Evolutionary conservation across 179 eudicot species (phyloP), one percentile per base, ranked within the genome.

Genomic region (Heliamphora pulchella): DNA sequence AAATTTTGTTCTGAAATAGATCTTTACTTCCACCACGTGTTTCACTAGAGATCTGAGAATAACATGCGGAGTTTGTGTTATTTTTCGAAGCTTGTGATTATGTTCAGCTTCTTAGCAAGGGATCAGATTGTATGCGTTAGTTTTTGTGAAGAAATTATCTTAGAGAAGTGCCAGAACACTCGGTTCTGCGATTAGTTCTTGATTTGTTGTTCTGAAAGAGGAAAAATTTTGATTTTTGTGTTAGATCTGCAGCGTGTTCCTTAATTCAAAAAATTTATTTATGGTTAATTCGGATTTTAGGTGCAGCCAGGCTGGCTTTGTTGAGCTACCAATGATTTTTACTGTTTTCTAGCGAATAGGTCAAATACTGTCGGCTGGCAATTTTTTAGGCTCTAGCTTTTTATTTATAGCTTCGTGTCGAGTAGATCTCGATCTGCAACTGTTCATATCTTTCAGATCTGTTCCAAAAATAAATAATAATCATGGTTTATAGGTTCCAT

Each of bases 381-480:
- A 51, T 31, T n/a, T 4, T 46, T 67, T 51, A 3, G 0, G 8
- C 13, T 50, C 63, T 46, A 9, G 20, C 4, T 39, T 8, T n/a
- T 63, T 43, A 47, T 18, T 65, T 77, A 65, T 3, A 9, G 51
- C n/a, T 46, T 41, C n/a, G 55, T n/a, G 39, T 53, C n/a, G 55
- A 43, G 39, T 53, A 57, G 81, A 69, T 79, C 75, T 69, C 1
- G 75, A 79, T 79, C 66, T 41, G 61, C 8, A 43, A 69, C 76
- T 2, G 58, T 57, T 79, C 64, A 18, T 41, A 9, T 13, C 1
- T 57, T 65, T 18, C 51, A 78, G 80, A 78, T 78, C 74, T 67
- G 75, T 46, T 68, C n/a, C 51, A 31, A 7, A 8, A 71, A 31
- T 31, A 31, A 31, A 31, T 31, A 0, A 31, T 31, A 31, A 31